Base-by-base conservation (phyloP, 164 flowering plant species). In the Vitis rotundifolia region DNA sequence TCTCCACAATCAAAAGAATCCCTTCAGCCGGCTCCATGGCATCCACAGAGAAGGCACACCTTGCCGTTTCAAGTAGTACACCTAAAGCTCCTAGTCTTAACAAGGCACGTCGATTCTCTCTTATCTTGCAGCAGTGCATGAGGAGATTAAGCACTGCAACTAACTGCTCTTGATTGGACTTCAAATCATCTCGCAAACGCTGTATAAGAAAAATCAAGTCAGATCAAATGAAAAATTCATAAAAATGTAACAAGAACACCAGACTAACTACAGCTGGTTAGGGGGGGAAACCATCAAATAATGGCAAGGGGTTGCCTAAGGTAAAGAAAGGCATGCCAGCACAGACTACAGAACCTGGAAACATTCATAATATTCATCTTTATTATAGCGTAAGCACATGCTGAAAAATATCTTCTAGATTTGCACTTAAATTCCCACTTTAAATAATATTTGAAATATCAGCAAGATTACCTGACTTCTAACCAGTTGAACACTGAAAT, bases 11-110 rank as follows among this genome's bases (percentile, higher is more conserved):
- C 77, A 96, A 79, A 67, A 96, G 97, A 76, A 96, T 92, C 50
- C 98, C 97, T 78, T 96, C 99, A 60, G 98, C 99, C 62, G 97
- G 95, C 80, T 96, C 99, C 94, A 96, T 93, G 49, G 99, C 99
- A 80, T 96, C 99, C 22, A 92, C 92, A 62, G 91, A 89, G 79
- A 96, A 96, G 28, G 99, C 99, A 55, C 93, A 94, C 76, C 98
- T 88, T 55, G 99, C 99, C 15, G 98, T 92, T 75, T 96, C 99
- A 65, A 96, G 95, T 44, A 96, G 95, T 44, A 96, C 68, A 67
- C 89, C 89, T 28, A 93, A 77, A 72, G 95, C 97, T 54, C 97
- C 99, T 61, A 92, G 78, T 68, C 84, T 83, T 68, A 96, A 68
- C 72, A 93, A 77, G 66, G 97, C 92, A 71, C 87, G 82, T 61